phyloP scores from a whole-genome alignment of 768 basidiomycete genomes.

The Boletus huronensis region DNA sequence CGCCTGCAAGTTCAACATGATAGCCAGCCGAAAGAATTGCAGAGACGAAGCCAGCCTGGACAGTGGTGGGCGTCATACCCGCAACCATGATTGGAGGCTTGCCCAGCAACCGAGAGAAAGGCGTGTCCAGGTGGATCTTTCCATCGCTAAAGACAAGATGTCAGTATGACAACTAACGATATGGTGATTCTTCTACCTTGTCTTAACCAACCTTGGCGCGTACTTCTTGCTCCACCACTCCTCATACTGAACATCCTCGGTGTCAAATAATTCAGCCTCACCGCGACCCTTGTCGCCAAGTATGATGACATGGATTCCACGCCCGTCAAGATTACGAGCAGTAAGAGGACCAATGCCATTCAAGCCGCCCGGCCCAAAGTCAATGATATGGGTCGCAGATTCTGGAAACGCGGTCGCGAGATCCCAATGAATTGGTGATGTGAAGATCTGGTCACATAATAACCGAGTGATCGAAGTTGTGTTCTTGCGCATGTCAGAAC shows the following conservation, averaged over 20 bases:
- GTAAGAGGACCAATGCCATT: constrained; percentile 93
- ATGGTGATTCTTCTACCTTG: constrained; percentile 50
- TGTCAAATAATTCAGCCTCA: constrained; percentile 79
- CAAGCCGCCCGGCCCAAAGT: constrained; percentile 94
- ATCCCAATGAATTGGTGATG: constrained; percentile 87
- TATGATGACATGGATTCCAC: constrained; percentile 87
- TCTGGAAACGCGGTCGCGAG: constrained; percentile 88
- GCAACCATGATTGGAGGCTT: constrained; percentile 99
- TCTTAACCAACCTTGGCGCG: constrained; percentile 82
- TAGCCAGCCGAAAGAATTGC: constrained; percentile 92
- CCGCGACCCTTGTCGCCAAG: constrained; percentile 89
- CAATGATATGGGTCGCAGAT: constrained; percentile 88
- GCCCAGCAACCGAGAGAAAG: constrained; percentile 92
- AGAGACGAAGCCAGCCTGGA: constrained; percentile 91
- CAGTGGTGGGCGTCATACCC: constrained; percentile 98
- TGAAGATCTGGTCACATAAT: constrained; percentile 92
- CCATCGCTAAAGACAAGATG: constrained; percentile 62
- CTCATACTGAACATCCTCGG: constrained; percentile 64
- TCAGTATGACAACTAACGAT: background rate
- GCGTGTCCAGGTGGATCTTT: constrained; percentile 87
- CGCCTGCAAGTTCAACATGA: constrained; percentile 96
- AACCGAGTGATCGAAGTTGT: constrained; percentile 78
- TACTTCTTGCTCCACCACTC: constrained; percentile 91
- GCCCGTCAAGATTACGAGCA: constrained; percentile 86
- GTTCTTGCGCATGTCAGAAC: constrained; percentile 74